Evolutionary conservation across 805 yeast genomes (phyloP), one percentile per base, ranked within the genome.

Genomic region (Kodamaea kaohsiungensis): DNA sequence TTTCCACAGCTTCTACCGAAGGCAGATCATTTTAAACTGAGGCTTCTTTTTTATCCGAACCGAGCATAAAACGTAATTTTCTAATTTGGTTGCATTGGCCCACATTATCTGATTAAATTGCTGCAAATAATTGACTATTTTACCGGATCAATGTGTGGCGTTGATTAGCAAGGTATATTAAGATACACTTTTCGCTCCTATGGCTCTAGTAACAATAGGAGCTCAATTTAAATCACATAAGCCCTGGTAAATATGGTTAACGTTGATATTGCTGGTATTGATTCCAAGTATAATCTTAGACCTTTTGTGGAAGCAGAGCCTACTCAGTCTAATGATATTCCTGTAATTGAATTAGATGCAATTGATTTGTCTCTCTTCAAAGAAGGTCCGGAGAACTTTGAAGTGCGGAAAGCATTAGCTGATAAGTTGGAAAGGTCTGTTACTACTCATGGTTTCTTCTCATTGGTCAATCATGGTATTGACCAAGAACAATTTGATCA

Each of bases 391-490:
- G 76, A 70, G 42, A 68, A 69, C 12, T 61, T 65, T 13, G 61
- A 56, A 8, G 53, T 63, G 15, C 59, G 81, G 37, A 55, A 61
- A 51, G 53, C 45, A 10, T 63, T 78, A 40, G 82, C 82, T 1
- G 54, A 50, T 0, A 66, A 68, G 48, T 62, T 79, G 10, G 81
- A 78, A 53, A 59, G 62, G 25, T 72, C 82, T 0, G 59, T 79
- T 22, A 65, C 75, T 1, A 70, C 76, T 1, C 70, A 72, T 52
- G 83, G 83, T 1, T 79, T 79, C 58, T 75, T 78, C 64, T 72
- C 73, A 30, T 54, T 79, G 17, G 60, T 65, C 9, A 76, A 76
- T 55, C 80, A 74, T 56, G 82, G 82, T 1, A 67, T 77, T 49
- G 61, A 62, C 2, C 58, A 56, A 10, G 73, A 67, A 17, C 59